Evolutionary conservation across 331 rosid species (phyloP).

Genomic region (Spiraea crenata): DNA sequence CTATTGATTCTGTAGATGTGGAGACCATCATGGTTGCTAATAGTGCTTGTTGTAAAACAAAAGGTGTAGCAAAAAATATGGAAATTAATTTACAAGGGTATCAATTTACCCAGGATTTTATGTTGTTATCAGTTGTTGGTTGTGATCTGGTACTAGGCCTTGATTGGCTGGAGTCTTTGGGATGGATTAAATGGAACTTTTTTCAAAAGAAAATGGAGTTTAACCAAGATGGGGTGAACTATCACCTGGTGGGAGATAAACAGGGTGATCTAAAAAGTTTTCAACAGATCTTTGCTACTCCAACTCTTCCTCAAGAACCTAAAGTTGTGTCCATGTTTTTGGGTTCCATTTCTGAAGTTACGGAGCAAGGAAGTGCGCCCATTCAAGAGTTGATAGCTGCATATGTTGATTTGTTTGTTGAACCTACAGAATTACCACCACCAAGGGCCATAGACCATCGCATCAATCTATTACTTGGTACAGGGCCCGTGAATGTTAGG

Average conservation of each 20-base stretch:
- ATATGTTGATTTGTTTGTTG: no score
- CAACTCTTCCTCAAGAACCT: no score
- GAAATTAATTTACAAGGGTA: background rate
- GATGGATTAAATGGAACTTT: background rate
- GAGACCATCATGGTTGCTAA: background rate
- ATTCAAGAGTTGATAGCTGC: no score
- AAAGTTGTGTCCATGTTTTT: no score
- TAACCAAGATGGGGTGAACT: rapidly evolving
- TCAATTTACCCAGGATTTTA: background rate
- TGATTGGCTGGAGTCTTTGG: background rate
- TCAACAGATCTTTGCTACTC: no score
- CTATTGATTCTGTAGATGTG: background rate
- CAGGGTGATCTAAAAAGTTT: no score
- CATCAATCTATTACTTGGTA: background rate
- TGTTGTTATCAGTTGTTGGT: background rate
- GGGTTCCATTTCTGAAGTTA: no score
- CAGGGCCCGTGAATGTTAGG: no score
- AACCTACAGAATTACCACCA: no score
- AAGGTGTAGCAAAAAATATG: background rate
- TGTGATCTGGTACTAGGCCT: background rate
- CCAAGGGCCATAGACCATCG: background rate
- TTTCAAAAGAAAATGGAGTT: background rate
- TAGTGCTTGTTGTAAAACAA: background rate
- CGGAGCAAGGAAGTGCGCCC: no score
- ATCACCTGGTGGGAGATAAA: background rate